These are phyloP conservation scores for Alternaria consortialis DNA, from an alignment of 2,329 filamentous ascomycete genomes.

Conservation along the genomic window DNA sequence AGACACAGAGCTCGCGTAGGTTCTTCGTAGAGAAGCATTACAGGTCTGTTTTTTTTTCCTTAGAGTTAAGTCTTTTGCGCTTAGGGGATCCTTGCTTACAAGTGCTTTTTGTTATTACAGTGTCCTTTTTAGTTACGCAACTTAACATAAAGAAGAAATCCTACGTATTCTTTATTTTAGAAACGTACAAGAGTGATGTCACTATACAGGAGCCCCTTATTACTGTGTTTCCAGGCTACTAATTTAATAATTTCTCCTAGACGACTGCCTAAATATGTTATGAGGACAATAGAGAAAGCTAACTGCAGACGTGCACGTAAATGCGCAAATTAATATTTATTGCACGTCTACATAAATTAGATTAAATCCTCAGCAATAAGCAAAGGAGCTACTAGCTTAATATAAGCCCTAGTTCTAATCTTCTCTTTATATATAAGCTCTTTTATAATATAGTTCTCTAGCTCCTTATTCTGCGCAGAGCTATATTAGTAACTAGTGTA, in stretches of 20 bases:
- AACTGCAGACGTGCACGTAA: constrained; percentile 12
- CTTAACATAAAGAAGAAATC: constrained; percentile 3
- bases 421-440: not conserved
- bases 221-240: constrained; percentile 2
- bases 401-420: constrained; percentile 8
- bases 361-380: constrained; percentile 15
- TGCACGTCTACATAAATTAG: constrained; percentile 12
- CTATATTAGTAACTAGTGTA: constrained; percentile 14
- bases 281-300: constrained; percentile 7
- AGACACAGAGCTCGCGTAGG: not conserved
- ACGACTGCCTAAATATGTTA: not conserved
- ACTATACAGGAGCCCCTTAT: constrained; percentile 9
- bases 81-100: not conserved
- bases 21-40: constrained; percentile 11
- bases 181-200: constrained; percentile 7
- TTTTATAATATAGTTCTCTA: constrained; percentile 3
- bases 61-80: not conserved
- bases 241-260: constrained; percentile 13
- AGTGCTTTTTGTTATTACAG: constrained; percentile 5
- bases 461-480: constrained; percentile 5
- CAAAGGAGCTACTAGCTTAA: constrained; percentile 14
- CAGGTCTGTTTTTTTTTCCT: constrained; percentile 4
- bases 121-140: constrained; percentile 14
- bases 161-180: not conserved
- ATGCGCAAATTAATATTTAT: constrained; percentile 16